Percentiles rank a stretch among this genome's conserved stretches.
phyloP scores from a whole-genome alignment of 805 yeast species.

The Wickerhamomyces rabaulensis region DNA sequence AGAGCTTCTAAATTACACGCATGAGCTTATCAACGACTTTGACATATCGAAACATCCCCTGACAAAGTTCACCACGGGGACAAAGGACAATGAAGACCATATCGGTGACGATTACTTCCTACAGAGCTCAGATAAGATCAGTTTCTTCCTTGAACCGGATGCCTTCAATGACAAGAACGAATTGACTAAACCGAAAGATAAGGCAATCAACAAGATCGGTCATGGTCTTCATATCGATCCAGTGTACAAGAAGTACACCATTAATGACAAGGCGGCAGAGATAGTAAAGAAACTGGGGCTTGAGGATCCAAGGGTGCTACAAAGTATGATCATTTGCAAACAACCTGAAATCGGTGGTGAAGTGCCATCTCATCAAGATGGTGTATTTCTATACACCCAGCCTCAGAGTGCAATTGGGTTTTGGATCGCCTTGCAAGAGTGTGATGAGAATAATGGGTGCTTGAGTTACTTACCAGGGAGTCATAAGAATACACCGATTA shows the following conservation, averaged over 20 bases:
- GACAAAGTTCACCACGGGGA: conserved; percentile 62
- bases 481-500: conserved; percentile 51
- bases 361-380: conserved; percentile 78
- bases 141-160: conserved; percentile 66
- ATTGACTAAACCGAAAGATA: conserved; percentile 45
- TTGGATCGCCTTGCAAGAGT: conserved; percentile 79
- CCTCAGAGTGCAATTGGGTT: conserved; percentile 73
- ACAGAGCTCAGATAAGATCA: conserved; percentile 61
- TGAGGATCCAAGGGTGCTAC: conserved; percentile 65
- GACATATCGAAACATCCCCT: conserved; percentile 57
- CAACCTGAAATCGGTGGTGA: conserved; percentile 70
- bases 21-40: conserved; percentile 39
- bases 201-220: conserved; percentile 71
- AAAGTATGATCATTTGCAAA: conserved; percentile 75
- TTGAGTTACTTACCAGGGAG: conserved; percentile 66
- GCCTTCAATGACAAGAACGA: conserved; percentile 55
- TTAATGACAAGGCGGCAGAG: conserved; percentile 41
- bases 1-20: conserved; percentile 37
- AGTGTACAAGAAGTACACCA: conserved; percentile 44
- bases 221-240: conserved; percentile 66
- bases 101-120: conserved; percentile 72
- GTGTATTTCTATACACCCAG: conserved; percentile 62
- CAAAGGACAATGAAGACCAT: conserved; percentile 42
- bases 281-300: conserved; percentile 51
- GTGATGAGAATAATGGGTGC: conserved; percentile 64